A percentile compares a stretch with the other conserved stretches of the same genome.
These are phyloP conservation scores for Lojkania enalia DNA, from an alignment of 2,329 filamentous ascomycete species.

Conservation along the genomic window DNA sequence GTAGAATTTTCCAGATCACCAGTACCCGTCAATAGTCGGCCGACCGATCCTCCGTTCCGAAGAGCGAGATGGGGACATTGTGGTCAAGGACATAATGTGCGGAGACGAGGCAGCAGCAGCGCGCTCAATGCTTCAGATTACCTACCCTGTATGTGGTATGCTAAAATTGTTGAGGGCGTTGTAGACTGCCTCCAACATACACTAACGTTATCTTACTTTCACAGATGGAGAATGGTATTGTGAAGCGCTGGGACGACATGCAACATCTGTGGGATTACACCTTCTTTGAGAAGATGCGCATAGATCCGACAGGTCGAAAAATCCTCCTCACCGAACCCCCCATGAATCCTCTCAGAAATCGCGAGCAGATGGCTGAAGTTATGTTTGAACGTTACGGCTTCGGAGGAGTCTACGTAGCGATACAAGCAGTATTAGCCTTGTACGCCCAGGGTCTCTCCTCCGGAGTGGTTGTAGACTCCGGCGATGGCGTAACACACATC, in stretches of 20 bases:
- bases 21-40: slow-evolving; percentile 97
- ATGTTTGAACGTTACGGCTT: slow-evolving; percentile 99
- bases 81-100: slow-evolving; percentile 99
- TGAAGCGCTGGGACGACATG: slow-evolving; percentile 99
- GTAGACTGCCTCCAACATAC: slow-evolving; percentile 10
- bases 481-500: slow-evolving; percentile 97
- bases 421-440: slow-evolving; percentile 92
- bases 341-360: slow-evolving; percentile 96
- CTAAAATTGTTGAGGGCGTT: slow-evolving; percentile 16
- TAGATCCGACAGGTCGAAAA: slow-evolving; percentile 90
- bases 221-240: slow-evolving; percentile 98
- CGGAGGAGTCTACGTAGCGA: slow-evolving; percentile 95
- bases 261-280: slow-evolving; percentile 99
- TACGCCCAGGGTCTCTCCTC: slow-evolving; percentile 84
- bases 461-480: slow-evolving; percentile 99
- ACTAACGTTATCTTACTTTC: slow-evolving; percentile 33
- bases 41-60: slow-evolving; percentile 96
- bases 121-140: slow-evolving; percentile 96
- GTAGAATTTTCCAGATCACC: slow-evolving; percentile 97
- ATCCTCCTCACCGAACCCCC: slow-evolving; percentile 96
- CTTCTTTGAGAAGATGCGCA: slow-evolving; percentile 94
- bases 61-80: slow-evolving; percentile 74
- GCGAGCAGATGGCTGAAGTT: slow-evolving; percentile 97
- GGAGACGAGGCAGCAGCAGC: slow-evolving; percentile 96
- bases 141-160: slow-evolving; percentile 71